Evolutionary conservation across 257 asterid genomes (phyloP).

Genomic region (Solanum megistacrolobum): DNA sequence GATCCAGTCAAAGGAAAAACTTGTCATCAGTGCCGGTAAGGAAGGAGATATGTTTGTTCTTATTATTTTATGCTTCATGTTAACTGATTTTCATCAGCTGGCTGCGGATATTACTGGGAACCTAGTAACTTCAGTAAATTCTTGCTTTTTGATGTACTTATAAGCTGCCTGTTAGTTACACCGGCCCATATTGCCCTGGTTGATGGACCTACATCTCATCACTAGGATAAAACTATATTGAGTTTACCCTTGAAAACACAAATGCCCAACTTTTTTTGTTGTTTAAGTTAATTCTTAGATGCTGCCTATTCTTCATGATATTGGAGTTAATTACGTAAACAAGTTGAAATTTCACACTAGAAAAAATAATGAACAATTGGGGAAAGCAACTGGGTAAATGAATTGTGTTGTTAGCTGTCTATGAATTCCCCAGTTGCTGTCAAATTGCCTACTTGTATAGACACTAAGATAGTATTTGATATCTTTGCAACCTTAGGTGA

Average conservation of each 20-base stretch:
- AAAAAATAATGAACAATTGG: background rate
- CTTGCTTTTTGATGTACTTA: background rate
- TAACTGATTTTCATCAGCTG: background rate
- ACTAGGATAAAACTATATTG: background rate
- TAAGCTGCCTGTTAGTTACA: background rate
- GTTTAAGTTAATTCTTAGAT: background rate
- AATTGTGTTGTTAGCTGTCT: background rate
- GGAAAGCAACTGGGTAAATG: background rate
- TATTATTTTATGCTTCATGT: background rate
- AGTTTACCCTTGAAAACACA: background rate
- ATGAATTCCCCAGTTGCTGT: background rate
- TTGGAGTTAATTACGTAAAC: background rate
- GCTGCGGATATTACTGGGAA: background rate
- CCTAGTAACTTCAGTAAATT: background rate
- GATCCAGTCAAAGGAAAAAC: constrained; percentile 79
- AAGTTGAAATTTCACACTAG: background rate
- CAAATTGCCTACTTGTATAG: background rate
- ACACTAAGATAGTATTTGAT: background rate
- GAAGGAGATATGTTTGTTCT: constrained; percentile 2
- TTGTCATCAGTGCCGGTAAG: constrained; percentile 94
- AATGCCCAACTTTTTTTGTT: background rate
- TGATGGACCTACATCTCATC: background rate
- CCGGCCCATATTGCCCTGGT: background rate
- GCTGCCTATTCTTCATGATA: background rate
- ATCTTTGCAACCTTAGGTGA: background rate